Evolutionary conservation across 129 eudicot genomes (phyloP).

Genomic region (Tagetes erecta): DNA sequence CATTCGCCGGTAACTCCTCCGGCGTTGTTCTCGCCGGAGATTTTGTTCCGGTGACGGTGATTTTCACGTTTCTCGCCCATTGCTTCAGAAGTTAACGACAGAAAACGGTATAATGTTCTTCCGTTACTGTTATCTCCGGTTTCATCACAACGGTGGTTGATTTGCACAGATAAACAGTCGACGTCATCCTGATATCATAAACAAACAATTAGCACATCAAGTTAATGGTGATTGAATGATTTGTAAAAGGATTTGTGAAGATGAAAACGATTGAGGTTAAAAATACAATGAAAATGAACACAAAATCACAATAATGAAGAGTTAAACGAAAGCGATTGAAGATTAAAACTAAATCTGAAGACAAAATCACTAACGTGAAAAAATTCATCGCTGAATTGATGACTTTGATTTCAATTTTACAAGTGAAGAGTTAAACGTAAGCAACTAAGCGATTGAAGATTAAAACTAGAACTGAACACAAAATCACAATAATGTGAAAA

Average conservation of each 20-base stretch:
- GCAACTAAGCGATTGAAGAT: too few species aligned
- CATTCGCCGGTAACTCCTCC: neutral
- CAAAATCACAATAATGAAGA: neutral
- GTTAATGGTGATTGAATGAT: neutral
- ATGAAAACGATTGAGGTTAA: neutral
- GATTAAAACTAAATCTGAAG: too few species aligned
- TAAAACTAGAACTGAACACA: too few species aligned
- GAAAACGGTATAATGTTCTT: constrained; percentile 5
- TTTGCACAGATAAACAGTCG: constrained; percentile 24
- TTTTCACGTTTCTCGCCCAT: constrained; percentile 11
- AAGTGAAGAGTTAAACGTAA: too few species aligned
- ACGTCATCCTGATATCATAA: constrained; percentile 34
- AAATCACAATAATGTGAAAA: neutral
- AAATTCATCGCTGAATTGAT: too few species aligned
- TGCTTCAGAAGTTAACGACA: constrained; percentile 21
- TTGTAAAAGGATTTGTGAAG: neutral
- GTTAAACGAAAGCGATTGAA: too few species aligned
- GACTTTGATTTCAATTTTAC: too few species aligned
- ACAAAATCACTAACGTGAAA: too few species aligned
- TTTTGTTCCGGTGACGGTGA: constrained; percentile 11
- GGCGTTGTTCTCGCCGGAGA: neutral
- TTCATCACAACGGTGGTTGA: neutral
- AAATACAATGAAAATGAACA: too few species aligned
- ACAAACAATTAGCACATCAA: neutral
- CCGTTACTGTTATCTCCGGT: neutral